These are phyloP conservation scores for Selaginella tamariscina DNA, from an alignment of 75 land plant species.

Conservation along the genomic window DNA sequence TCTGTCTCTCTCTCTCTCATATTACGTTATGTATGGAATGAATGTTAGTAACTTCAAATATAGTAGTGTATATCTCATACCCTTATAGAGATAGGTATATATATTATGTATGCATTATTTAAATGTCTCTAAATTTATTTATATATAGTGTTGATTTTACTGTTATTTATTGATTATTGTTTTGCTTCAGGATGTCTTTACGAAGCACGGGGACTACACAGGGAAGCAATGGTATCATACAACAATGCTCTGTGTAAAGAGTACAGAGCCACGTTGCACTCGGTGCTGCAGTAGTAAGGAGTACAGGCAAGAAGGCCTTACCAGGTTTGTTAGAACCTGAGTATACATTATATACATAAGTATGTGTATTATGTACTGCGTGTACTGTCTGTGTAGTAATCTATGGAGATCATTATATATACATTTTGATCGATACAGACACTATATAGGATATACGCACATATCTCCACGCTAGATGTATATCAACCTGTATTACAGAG, in stretches of 20 bases:
- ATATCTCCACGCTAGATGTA: no score
- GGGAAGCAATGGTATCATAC: conserved; percentile 42
- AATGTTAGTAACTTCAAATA: background rate
- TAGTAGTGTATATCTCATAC: background rate
- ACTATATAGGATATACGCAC: no score
- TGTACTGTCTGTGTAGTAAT: no score
- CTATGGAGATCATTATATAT: no score
- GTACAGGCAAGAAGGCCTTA: conserved; percentile 23
- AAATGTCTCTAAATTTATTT: no score
- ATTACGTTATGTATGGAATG: background rate
- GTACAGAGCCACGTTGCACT: conserved; percentile 54
- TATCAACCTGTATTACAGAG: no score
- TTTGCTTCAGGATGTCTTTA: conserved; percentile 31
- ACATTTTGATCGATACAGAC: no score
- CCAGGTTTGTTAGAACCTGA: no score
- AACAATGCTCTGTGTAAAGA: conserved; percentile 37
- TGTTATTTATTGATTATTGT: background rate
- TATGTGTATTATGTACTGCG: no score
- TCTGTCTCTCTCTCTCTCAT: background rate
- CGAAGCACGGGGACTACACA: conserved; percentile 41
- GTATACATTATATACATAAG: no score
- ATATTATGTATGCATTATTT: background rate
- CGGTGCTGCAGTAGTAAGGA: conserved; percentile 33
- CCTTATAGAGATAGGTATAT: background rate
- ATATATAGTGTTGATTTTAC: no score